Evolutionary conservation across 2,329 filamentous ascomycete genomes (phyloP), one percentile per base, ranked within the genome.

Genomic region (Trematosphaeria pertusa): DNA sequence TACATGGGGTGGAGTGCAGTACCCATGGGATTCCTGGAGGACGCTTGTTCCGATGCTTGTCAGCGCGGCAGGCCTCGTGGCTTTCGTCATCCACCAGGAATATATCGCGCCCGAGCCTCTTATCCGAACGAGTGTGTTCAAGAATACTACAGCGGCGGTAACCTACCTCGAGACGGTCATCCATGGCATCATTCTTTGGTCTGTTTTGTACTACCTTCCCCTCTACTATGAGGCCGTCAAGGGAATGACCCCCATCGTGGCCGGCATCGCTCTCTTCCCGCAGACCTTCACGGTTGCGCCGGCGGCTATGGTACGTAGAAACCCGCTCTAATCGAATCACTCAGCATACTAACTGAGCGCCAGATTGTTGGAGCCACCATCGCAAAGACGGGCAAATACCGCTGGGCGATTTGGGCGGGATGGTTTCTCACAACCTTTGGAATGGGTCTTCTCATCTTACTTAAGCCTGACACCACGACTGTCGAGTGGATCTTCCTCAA

Each of bases 1-100:
- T 3, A 85, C 83, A 2, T 86, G 83, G 76, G 87, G 85, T 8
- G 86, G 85, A 28, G 77, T 87, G 7, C 81, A 85, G 71, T 88
- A 87, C 61, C 60, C 77, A 0, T 89, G 86, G 87, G 64, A 72
- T 34, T 83, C 78, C 3, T 87, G 81, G 78, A 76, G 78, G 1
- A 86, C 84, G 0, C 71, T 89, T 2, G 76, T 86, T 0, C 86
- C 86, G 0, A 69, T 89, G 11, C 64, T 83, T 3, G 30, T 87
- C 7, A 85, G 85, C 1, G 61, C 72, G 0, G 65, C 72, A 1
- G 78, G 81, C 1, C 65, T 88, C 3, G 55, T 78, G 2, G 71
- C 58, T 5, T 85, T 85, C 58, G 72, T 75, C 8, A 67, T 80
- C 18, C 87, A 81, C 57, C 83, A 87, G 64, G 71, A 74, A 9